Evolutionary conservation across 2,329 filamentous ascomycete genomes (phyloP).

Genomic region (Alternaria sp.): DNA sequence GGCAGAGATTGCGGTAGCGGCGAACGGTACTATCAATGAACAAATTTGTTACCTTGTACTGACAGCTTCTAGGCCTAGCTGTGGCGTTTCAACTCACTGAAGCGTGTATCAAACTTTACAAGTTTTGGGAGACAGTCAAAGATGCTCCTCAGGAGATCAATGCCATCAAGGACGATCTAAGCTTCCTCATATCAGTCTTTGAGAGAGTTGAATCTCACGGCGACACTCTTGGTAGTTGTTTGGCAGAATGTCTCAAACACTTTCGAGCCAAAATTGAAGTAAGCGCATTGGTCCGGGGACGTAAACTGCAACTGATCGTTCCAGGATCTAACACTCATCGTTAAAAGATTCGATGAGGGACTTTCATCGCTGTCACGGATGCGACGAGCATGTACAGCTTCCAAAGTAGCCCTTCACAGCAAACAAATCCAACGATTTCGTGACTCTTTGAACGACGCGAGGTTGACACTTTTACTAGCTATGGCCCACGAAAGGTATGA

Average conservation of each 20-base stretch:
- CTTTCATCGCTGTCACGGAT: neutral
- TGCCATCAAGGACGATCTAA: slow-evolving; percentile 17
- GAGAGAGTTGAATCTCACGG: slow-evolving; percentile 5
- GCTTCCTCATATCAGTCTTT: slow-evolving; percentile 17
- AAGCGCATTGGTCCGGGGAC: neutral
- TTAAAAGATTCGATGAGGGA: neutral
- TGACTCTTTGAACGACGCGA: neutral
- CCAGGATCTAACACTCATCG: neutral
- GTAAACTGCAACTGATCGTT: neutral
- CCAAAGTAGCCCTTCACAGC: neutral
- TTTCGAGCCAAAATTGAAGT: slow-evolving; percentile 14
- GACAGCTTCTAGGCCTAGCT: neutral
- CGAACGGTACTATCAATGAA: neutral
- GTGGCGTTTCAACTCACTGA: neutral
- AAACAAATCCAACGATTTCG: neutral
- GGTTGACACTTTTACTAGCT: neutral
- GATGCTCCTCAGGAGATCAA: slow-evolving; percentile 19
- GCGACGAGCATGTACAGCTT: neutral
- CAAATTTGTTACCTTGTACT: neutral
- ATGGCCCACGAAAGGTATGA: neutral
- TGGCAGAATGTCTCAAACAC: slow-evolving; percentile 15
- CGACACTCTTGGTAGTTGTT: slow-evolving; percentile 3
- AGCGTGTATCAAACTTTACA: slow-evolving; percentile 3
- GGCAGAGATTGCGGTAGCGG: neutral
- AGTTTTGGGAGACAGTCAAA: slow-evolving; percentile 21